These are phyloP conservation scores for Coniochaeta pulveracea DNA, from an alignment of 2,329 filamentous ascomycete species.

Conservation along the genomic window DNA sequence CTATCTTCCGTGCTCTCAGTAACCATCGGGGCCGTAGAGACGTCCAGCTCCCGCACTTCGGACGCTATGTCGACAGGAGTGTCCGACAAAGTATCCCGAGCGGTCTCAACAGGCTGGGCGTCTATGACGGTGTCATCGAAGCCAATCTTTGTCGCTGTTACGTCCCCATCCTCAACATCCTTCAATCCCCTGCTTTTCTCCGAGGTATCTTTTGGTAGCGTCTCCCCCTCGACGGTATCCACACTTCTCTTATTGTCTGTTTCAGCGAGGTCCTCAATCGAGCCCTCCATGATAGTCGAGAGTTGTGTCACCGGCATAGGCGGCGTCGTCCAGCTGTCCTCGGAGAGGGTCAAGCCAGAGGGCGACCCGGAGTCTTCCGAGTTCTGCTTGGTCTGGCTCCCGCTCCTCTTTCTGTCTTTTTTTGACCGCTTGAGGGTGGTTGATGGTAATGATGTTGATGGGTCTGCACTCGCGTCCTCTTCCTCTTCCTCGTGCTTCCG, in stretches of 20 bases:
- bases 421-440: constrained; percentile 1
- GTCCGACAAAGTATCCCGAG: background rate
- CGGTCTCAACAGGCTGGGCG: background rate
- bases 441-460: no score
- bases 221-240: no score
- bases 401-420: constrained; percentile 9
- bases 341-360: background rate
- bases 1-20: background rate
- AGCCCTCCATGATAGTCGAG: constrained; percentile 3
- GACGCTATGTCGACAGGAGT: no score
- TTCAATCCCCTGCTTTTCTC: no score
- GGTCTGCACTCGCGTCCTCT: no score
- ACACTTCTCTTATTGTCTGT: no score
- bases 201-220: no score
- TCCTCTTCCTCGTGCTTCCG: background rate
- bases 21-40: no score
- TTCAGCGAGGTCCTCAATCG: constrained; percentile 1
- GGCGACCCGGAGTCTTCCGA: background rate
- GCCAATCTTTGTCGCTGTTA: no score
- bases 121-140: background rate
- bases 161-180: no score
- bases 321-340: constrained; percentile 1
- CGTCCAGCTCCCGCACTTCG: no score
- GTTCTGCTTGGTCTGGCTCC: constrained; percentile 5
- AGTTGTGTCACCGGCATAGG: background rate